Base-by-base conservation (phyloP, 2,329 filamentous ascomycete genomes). In the Iodosphaeria phyllophila region DNA sequence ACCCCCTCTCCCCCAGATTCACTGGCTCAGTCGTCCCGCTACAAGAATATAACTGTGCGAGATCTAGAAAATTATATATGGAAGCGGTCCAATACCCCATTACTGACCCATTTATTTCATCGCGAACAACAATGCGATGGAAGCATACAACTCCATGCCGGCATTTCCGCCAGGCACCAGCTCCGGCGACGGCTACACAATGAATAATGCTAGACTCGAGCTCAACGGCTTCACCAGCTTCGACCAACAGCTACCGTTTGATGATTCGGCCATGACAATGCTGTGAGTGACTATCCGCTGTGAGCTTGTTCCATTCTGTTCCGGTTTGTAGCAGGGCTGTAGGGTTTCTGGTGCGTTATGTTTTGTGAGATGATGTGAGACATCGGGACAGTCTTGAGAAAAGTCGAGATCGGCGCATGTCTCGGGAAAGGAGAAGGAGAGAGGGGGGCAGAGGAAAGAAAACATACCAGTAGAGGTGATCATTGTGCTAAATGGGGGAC, bases 61-160 rank as follows among this genome's bases (percentile, higher is more conserved):
- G n/a, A n/a, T n/a, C n/a, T n/a, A n/a, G n/a, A n/a, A n/a, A n/a
- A n/a, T n/a, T n/a, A n/a, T n/a, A n/a, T n/a, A n/a, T n/a, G n/a
- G n/a, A n/a, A n/a, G n/a, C n/a, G n/a, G n/a, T n/a, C n/a, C n/a
- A n/a, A n/a, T n/a, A n/a, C n/a, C n/a, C n/a, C n/a, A n/a, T n/a
- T n/a, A n/a, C n/a, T n/a, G n/a, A n/a, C n/a, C n/a, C n/a, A n/a
- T n/a, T n/a, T n/a, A n/a, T n/a, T n/a, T n/a, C n/a, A 13, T 24
- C 28, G 32, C 35, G 37, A 37, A 39, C 35, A 35, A 50, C 44
- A 37, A 64, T 63, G 60, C 53, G 41, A 69, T 69, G 64, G 59
- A 61, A 36, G 53, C 54, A 40, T 69, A 57, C 53, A 66, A 64
- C 47, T 53, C 60, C 42, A 60, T 67, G 52, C 50, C 28, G 49